Evolutionary conservation across 257 asterid species (phyloP).

Genomic region (Solanum microdontum): DNA sequence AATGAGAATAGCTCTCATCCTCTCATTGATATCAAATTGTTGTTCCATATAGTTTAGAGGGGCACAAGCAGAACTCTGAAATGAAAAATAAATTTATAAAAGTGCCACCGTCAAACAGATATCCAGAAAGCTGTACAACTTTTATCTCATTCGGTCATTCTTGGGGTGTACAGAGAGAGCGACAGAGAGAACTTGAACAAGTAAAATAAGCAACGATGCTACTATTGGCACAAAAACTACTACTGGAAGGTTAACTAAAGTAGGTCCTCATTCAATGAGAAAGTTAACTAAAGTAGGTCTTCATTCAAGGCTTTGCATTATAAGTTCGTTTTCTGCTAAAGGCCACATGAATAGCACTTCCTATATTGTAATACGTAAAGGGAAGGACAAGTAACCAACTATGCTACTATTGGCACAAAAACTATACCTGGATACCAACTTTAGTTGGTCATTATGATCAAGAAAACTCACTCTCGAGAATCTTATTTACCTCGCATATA

Average conservation of each 20-base stretch:
- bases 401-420: neutral
- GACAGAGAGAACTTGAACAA: neutral
- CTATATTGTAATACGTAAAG: neutral
- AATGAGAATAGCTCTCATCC: conserved; percentile 82
- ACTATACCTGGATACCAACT: neutral
- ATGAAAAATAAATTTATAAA: neutral
- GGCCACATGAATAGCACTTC: neutral
- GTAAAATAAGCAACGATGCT: neutral
- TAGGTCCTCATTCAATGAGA: neutral
- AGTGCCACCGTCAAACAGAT: neutral
- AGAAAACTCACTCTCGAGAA: neutral
- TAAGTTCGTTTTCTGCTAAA: neutral
- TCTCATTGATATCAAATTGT: conserved; percentile 70
- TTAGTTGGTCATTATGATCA: neutral
- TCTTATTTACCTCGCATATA: neutral
- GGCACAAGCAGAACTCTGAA: conserved; percentile 49
- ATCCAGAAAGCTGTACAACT: neutral
- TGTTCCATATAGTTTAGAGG: conserved; percentile 50
- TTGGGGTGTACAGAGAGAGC: neutral
- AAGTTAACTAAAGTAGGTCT: neutral
- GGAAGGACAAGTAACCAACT: neutral
- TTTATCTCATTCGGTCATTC: neutral
- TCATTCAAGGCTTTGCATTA: neutral
- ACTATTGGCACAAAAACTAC: neutral
- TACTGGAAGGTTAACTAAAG: neutral